A percentile compares a stretch with the other conserved stretches of the same genome.
These are phyloP conservation scores for Pontederia paniculata DNA, from an alignment of 176 grass and related monocot species.

Conservation along the genomic window DNA sequence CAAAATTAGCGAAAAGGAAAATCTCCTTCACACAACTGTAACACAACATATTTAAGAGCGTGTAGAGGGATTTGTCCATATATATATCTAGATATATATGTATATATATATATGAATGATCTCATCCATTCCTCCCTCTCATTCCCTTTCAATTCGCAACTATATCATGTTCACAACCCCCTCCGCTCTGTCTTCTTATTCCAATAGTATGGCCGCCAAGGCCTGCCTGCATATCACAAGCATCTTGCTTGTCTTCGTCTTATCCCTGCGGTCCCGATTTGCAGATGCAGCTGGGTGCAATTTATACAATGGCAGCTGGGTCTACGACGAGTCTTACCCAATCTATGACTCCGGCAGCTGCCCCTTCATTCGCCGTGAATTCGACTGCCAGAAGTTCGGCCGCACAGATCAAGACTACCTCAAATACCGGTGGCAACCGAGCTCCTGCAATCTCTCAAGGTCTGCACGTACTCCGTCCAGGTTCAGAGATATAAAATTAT, in stretches of 20 bases:
- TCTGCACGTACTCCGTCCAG: neutral
- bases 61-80: too few relatives aligned
- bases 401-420: slow-evolving; percentile 56
- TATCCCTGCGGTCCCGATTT: neutral
- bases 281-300: slow-evolving; percentile 21
- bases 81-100: too few relatives aligned
- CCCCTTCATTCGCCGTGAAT: slow-evolving; percentile 75
- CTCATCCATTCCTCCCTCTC: too few relatives aligned
- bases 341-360: slow-evolving; percentile 56
- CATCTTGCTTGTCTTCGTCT: neutral
- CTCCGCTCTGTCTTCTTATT: too few relatives aligned
- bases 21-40: too few relatives aligned
- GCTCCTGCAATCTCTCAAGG: slow-evolving; percentile 5
- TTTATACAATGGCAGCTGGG: slow-evolving; percentile 50
- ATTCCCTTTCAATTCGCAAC: too few relatives aligned
- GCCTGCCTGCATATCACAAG: slow-evolving; percentile 21
- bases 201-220: neutral
- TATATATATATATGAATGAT: too few relatives aligned
- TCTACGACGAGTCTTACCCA: slow-evolving; percentile 56
- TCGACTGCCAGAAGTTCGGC: slow-evolving; percentile 47
- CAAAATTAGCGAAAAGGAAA: too few relatives aligned
- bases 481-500: neutral
- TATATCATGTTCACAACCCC: too few relatives aligned
- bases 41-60: too few relatives aligned
- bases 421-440: slow-evolving; percentile 57